These are phyloP conservation scores for Nemania bipapillata DNA, from an alignment of 2,329 filamentous ascomycete genomes.

Conservation along the genomic window DNA sequence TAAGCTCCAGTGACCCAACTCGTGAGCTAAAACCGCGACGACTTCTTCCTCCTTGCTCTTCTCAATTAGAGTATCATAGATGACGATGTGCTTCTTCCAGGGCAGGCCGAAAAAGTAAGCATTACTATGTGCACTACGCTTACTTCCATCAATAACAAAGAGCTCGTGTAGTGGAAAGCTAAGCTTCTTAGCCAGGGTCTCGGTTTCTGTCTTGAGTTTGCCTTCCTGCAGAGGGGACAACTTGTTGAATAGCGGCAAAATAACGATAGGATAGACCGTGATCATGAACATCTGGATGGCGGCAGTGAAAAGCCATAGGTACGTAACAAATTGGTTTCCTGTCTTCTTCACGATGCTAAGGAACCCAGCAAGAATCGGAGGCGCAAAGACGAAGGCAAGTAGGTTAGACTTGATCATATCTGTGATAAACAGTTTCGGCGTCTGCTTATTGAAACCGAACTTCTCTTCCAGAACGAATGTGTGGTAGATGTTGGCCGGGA, in stretches of 20 bases:
- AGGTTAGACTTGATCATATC: slow-evolving; percentile 93
- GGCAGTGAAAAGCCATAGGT: slow-evolving; percentile 93
- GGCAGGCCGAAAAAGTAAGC: slow-evolving; percentile 97
- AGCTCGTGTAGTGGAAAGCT: slow-evolving; percentile 93
- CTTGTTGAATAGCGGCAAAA: slow-evolving; percentile 97
- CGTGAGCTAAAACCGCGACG: slow-evolving; percentile 92
- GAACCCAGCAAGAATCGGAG: slow-evolving; percentile 91
- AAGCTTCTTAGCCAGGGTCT: slow-evolving; percentile 82
- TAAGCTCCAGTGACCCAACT: slow-evolving; percentile 96
- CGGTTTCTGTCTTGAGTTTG: slow-evolving; percentile 85
- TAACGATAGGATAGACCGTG: slow-evolving; percentile 93
- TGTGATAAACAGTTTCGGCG: slow-evolving; percentile 83
- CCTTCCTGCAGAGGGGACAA: slow-evolving; percentile 90
- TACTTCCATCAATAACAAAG: slow-evolving; percentile 93
- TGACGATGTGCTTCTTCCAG: slow-evolving; percentile 99
- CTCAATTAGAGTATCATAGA: slow-evolving; percentile 97
- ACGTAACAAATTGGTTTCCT: slow-evolving; percentile 95
- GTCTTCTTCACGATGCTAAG: slow-evolving; percentile 94
- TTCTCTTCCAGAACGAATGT: slow-evolving; percentile 96
- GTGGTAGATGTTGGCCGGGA: slow-evolving; percentile 88
- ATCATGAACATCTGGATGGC: slow-evolving; percentile 93
- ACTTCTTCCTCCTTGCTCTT: slow-evolving; percentile 94
- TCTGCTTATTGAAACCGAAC: slow-evolving; percentile 99
- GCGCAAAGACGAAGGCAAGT: slow-evolving; percentile 80
- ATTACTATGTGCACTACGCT: slow-evolving; percentile 87